Base-by-base conservation (phyloP, 305 asterid species). In the Ilex paraguariensis region DNA sequence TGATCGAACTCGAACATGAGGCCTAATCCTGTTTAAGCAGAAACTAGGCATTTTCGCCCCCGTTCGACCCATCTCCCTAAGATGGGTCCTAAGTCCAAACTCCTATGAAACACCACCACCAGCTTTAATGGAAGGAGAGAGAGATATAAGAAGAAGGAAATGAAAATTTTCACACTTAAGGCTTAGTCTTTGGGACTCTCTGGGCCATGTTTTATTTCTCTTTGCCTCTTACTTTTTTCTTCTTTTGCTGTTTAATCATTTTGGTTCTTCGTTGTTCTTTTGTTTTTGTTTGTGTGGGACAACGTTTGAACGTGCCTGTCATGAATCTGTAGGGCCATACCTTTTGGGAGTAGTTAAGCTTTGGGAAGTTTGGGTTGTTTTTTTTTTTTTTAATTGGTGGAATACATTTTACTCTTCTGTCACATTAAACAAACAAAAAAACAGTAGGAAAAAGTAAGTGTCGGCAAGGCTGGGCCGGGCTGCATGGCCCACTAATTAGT, bases 301-400 rank as follows among this genome's bases (percentile, higher is more conserved):
- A 62, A 49, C 66, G 53, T 69, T 67, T 40, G 76, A 66, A 73
- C 66, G 76, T 77, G 78, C 9, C 45, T 55, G 55, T 69, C 63
- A 72, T 72, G 66, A 65, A 61, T 40, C 65, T 17, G 77, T 76
- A 66, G 77, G 81, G 56, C 33, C 74, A 42, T 68, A 28, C 59
- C 30, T 46, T 21, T 21, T 21, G 28, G 28, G 28, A 21, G 28
- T 21, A 21, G 28, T 21, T 21, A 21, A 21, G 28, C 28, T 21
- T 21, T 1, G 28, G 28, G 28, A 21, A 21, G 28, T 21, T 21
- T 21, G 2, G 28, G 28, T 21, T 21, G 28, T 21, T 21, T 21
- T 21, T 21, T 21, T 21, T 21, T 21, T 21, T 21, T 21, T 21
- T n/a, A 17, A 17, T 17, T 17, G 21, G 1, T 17, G 21, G 21